A percentile compares a stretch with the other conserved stretches of the same genome.
Evolutionary conservation across 2,329 filamentous ascomycete species (phyloP).

Genomic region (Xylariaceae sp.): DNA sequence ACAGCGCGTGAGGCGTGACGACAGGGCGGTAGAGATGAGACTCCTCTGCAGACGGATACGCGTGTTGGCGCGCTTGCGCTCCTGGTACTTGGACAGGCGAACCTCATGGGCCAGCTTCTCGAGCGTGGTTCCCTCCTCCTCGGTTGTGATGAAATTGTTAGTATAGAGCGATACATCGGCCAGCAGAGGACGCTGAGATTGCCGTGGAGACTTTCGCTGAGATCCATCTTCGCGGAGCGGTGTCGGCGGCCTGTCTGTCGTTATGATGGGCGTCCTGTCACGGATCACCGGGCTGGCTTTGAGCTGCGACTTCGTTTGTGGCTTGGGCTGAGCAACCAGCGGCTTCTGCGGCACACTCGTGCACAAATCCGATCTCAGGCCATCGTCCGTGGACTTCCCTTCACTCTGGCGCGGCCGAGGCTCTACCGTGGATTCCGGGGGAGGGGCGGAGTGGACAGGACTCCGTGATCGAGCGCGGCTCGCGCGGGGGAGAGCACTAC

Average conservation of each 20-base stretch:
- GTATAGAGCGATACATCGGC: constrained; percentile 64
- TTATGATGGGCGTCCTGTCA: constrained; percentile 13
- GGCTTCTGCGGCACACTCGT: constrained; percentile 43
- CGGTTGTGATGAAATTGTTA: constrained; percentile 56
- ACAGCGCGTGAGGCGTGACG: constrained; percentile 68
- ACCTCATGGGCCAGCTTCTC: constrained; percentile 76
- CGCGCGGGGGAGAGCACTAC: constrained; percentile 46
- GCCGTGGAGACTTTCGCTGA: constrained; percentile 37
- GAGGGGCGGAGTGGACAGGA: constrained; percentile 41
- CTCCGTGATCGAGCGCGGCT: constrained; percentile 52
- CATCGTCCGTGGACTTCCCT: constrained; percentile 34
- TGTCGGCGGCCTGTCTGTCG: neutral
- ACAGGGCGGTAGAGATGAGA: constrained; percentile 70
- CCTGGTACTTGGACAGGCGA: constrained; percentile 74
- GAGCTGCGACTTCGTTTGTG: constrained; percentile 11
- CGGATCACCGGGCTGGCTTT: constrained; percentile 10
- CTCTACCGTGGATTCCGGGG: constrained; percentile 41
- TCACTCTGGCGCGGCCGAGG: constrained; percentile 42
- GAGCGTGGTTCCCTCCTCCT: constrained; percentile 64
- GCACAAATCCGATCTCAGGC: constrained; percentile 31
- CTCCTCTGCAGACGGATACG: constrained; percentile 70
- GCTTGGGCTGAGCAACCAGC: constrained; percentile 34
- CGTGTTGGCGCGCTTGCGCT: constrained; percentile 72
- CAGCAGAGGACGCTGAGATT: constrained; percentile 52
- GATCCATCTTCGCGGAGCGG: constrained; percentile 27